phyloP scores from a whole-genome alignment of 495 filamentous ascomycete genomes.

The Tuber borchii region DNA sequence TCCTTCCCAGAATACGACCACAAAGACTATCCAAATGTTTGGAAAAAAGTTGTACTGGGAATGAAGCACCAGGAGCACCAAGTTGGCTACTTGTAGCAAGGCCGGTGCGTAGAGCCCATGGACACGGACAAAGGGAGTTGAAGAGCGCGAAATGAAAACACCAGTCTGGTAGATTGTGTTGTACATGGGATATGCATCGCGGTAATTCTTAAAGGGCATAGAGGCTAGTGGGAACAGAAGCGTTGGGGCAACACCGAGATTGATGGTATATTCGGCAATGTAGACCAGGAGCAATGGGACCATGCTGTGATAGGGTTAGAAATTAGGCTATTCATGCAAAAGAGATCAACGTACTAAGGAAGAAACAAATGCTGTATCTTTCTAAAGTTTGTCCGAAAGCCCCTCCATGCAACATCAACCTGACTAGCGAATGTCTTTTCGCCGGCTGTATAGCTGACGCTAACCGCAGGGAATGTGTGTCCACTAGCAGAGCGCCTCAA shows the following conservation, averaged over 20 bases:
- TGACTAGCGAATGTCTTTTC: conserved; percentile 18
- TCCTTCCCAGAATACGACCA: conserved; percentile 91
- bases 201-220: conserved; percentile 71
- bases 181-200: conserved; percentile 90
- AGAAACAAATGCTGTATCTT: conserved; percentile 55
- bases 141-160: conserved; percentile 89
- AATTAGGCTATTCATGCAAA: conserved; percentile 5
- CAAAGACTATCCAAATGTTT: conserved; percentile 72
- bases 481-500: conserved; percentile 24
- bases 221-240: conserved; percentile 72
- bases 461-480: conserved; percentile 26
- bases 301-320: conserved; percentile 55
- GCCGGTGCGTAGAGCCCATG: conserved; percentile 74
- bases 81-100: conserved; percentile 73
- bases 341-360: conserved; percentile 55
- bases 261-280: conserved; percentile 92
- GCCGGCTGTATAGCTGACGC: conserved; percentile 7
- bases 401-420: conserved; percentile 29
- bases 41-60: conserved; percentile 73
- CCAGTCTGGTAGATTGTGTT: conserved; percentile 87
- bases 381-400: conserved; percentile 49
- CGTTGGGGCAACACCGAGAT: conserved; percentile 83
- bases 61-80: conserved; percentile 66
- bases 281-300: conserved; percentile 86
- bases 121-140: conserved; percentile 75